Evolutionary conservation across 2,329 filamentous ascomycete species (phyloP).

Genomic region (Thielaviopsis punctulata): DNA sequence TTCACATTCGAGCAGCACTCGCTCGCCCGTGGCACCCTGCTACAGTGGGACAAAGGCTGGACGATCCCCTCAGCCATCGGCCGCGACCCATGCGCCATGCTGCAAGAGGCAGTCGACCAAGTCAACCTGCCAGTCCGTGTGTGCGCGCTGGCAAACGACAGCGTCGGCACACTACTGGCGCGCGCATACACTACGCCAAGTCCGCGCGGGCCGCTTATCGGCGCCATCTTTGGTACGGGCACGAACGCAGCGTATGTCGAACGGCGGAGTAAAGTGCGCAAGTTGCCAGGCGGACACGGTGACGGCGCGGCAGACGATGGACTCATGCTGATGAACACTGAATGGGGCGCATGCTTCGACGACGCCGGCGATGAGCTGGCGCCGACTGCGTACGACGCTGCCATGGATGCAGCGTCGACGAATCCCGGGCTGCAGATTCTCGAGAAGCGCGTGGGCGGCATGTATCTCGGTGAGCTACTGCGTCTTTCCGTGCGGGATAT

Average conservation of each 20-base stretch:
- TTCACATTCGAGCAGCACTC: slow-evolving; percentile 63
- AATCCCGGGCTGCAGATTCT: slow-evolving; percentile 70
- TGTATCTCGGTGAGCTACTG: slow-evolving; percentile 66
- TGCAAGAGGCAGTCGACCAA: slow-evolving; percentile 55
- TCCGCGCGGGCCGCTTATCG: slow-evolving; percentile 48
- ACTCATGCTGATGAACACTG: slow-evolving; percentile 65
- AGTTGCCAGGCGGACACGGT: slow-evolving; percentile 20
- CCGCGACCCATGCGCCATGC: slow-evolving; percentile 54
- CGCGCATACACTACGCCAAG: slow-evolving; percentile 61
- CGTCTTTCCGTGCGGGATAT: slow-evolving; percentile 41
- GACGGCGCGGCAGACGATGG: slow-evolving; percentile 35
- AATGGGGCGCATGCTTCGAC: slow-evolving; percentile 63
- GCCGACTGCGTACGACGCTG: slow-evolving; percentile 48
- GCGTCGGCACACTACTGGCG: slow-evolving; percentile 64
- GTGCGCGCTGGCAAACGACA: slow-evolving; percentile 62
- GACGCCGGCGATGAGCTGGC: slow-evolving; percentile 53
- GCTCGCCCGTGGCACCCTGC: slow-evolving; percentile 50
- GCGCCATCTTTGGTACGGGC: slow-evolving; percentile 67
- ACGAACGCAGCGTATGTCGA: slow-evolving; percentile 72
- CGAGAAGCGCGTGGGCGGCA: slow-evolving; percentile 66
- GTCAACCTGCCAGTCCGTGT: slow-evolving; percentile 53
- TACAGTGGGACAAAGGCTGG: slow-evolving; percentile 71
- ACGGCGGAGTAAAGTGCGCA: slow-evolving; percentile 48
- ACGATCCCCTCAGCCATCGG: slow-evolving; percentile 61
- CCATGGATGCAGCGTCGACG: slow-evolving; percentile 47